These are phyloP conservation scores for Chytriomyces confervae DNA, from an alignment of 192 early-diverging fungal genomes.

Conservation along the genomic window DNA sequence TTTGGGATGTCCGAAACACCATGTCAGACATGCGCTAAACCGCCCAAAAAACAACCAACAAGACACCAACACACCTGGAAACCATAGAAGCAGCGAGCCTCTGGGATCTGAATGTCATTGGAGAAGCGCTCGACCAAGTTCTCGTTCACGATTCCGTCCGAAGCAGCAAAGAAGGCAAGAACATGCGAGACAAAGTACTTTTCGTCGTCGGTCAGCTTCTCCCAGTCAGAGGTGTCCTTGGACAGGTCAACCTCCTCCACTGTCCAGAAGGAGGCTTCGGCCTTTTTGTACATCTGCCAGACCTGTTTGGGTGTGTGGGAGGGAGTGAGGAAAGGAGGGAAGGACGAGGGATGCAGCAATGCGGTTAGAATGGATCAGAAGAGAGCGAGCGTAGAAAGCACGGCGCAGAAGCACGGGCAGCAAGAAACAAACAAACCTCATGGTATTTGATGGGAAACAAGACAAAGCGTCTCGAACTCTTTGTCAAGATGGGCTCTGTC, in stretches of 20 bases:
- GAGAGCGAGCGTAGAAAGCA: not conserved
- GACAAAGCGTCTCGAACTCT: slow-evolving; percentile 83
- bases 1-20: slow-evolving; percentile 9
- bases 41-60: not conserved
- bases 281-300: slow-evolving; percentile 99
- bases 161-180: slow-evolving; percentile 94
- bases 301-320: slow-evolving; percentile 51
- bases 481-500: slow-evolving; percentile 58
- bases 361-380: not conserved
- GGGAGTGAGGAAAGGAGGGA: not conserved
- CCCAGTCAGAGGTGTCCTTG: slow-evolving; percentile 91
- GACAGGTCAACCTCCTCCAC: slow-evolving; percentile 94
- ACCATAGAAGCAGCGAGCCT: slow-evolving; percentile 92
- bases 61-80: slow-evolving; percentile 68
- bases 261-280: slow-evolving; percentile 96
- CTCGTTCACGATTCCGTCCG: slow-evolving; percentile 97
- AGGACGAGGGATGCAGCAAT: not conserved
- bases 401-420: not conserved
- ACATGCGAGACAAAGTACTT: slow-evolving; percentile 90
- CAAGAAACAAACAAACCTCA: slow-evolving; percentile 62
- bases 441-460: slow-evolving; percentile 94
- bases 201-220: slow-evolving; percentile 84
- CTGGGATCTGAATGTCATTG: slow-evolving; percentile 91
- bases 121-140: slow-evolving; percentile 90
- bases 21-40: no score